Evolutionary conservation across 2,329 filamentous ascomycete genomes (phyloP), one percentile per base, ranked within the genome.

Genomic region (Juglanconis juglandina): DNA sequence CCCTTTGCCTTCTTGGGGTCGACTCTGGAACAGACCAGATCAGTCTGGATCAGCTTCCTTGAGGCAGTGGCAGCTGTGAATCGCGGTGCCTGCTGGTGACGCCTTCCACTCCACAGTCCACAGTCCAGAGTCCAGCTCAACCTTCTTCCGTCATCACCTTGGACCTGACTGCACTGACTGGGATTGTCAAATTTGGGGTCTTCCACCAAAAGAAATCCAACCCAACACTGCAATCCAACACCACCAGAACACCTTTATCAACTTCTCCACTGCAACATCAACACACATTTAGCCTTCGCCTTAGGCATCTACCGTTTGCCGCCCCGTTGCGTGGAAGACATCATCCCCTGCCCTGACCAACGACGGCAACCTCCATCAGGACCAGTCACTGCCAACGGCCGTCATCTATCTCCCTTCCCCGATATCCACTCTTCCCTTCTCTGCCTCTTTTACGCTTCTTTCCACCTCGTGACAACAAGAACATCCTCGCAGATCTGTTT

Each of bases 401-500:
- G 10, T 11, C 11, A 9, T 13, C 13, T 5, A 42, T 42, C 41
- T 42, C 10, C 41, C 41, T 42, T 9, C 41, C 41, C 41, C 11
- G 37, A 39, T 3, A 39, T 11, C 37, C 37, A 56, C 47, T 48
- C 52, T 46, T 35, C 55, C 37, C 11, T 32, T 30, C 47, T 50
- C 37, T 35, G 8, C 34, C 35, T 6, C 24, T 24, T 30, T 17
- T 33, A 42, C 24, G 17, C 34, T 35, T 41, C 48, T 41, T 37
- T 34, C 48, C 32, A 33, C 52, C 35, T 47, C 56, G 32, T 42
- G 53, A 41, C 44, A 53, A 60, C 47, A 53, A 14, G n/a, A 39
- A 37, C 13, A 51, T 37, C 9, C 35, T 17, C 17, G 17, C 34
- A 24, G 53, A 62, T 62, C 61, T 64, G 55, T 66, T 65, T 56